Evolutionary conservation across 78 protist species (phyloP), one percentile per base, ranked within the genome.

Genomic region (Dictyostelium capitatum): DNA sequence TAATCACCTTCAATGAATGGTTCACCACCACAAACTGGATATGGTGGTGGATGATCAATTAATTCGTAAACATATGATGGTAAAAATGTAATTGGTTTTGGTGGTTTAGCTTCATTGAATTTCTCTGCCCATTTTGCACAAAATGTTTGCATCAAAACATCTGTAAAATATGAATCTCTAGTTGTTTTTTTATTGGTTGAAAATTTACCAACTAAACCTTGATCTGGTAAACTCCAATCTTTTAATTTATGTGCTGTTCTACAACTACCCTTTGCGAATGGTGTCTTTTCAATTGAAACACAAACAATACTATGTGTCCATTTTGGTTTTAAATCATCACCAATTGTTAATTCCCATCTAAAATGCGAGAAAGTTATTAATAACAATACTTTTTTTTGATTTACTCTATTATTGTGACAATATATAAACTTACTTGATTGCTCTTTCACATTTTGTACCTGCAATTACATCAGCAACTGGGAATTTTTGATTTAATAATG

Each of bases 11-110:
- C 93, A 28, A 85, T 85, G 51, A 85, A 85, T 75, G 92, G 92
- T 48, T 85, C 92, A 48, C 92, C 92, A 59, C 92, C 92, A 85
- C 92, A 85, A 19, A 85, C 92, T 73, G 92, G 92, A 50, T 85
- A 85, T 3, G 92, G 92, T 14, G 92, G 92, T 73, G 92, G 92
- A 75, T 85, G 92, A 75, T 85, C 92, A 48, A 85, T 53, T 51
- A 85, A 75, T 48, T 85, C 92, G 37, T 85, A 85, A 37, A 85
- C 92, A 30, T 85, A 85, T 0, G 92, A 69, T 17, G 92, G 92
- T 46, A 85, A 48, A 32, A 85, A 85, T 8, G 92, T 85, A 25
- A 85, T 85, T 73, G 92, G 92, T 75, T 85, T 85, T 20, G 92
- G 92, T 75, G 92, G 92, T 75, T 75, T 73, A 5, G 72, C 50